These are phyloP conservation scores for Macrotyloma uniflorum DNA, from an alignment of 306 rosid species.

Conservation along the genomic window DNA sequence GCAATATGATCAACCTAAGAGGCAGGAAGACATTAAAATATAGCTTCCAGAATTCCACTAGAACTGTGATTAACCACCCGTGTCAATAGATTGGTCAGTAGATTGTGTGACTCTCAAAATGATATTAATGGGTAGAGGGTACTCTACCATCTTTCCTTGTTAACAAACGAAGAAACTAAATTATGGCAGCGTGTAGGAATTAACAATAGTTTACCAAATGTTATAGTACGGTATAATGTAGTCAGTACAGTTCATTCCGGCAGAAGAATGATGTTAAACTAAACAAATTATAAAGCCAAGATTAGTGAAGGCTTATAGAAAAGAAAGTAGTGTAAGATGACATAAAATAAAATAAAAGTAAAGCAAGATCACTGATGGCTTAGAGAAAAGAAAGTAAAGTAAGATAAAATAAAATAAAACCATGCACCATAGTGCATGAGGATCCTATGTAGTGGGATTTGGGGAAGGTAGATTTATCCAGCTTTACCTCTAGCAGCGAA, in stretches of 20 bases:
- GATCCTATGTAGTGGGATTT: not conserved
- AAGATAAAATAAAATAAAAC: not conserved
- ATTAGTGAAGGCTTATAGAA: not conserved
- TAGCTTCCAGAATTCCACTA: not conserved
- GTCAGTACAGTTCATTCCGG: not conserved
- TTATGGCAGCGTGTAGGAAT: not conserved
- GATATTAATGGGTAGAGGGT: not conserved
- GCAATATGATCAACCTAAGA: constrained; percentile 1
- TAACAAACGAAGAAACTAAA: not conserved
- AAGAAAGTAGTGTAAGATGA: not conserved
- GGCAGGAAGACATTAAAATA: not conserved
- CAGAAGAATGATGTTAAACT: not conserved
- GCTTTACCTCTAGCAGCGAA: not conserved
- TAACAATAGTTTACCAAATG: not conserved
- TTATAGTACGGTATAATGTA: not conserved
- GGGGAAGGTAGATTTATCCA: not conserved
- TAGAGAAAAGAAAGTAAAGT: not conserved
- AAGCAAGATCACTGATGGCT: not conserved
- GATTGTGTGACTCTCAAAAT: not conserved
- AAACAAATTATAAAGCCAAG: not conserved
- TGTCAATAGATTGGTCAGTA: not conserved
- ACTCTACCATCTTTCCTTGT: not conserved
- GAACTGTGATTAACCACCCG: not conserved
- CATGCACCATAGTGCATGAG: not conserved
- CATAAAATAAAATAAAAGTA: not conserved